Evolutionary conservation across 2,329 filamentous ascomycete genomes (phyloP).

Genomic region (Cryphonectria nitschkei): DNA sequence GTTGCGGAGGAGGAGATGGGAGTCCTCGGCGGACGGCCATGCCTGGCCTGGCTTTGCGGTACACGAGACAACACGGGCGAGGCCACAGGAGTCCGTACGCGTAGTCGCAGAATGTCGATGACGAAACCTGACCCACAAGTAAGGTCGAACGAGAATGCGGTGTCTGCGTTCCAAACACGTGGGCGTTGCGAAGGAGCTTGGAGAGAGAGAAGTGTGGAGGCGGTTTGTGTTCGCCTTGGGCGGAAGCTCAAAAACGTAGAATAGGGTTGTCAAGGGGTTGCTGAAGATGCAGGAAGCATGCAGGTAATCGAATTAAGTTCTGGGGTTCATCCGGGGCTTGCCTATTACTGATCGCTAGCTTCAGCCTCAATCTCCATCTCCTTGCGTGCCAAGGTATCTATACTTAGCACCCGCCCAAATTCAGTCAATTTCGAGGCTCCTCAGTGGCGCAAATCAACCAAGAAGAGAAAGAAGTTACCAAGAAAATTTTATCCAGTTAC

Average conservation of each 20-base stretch:
- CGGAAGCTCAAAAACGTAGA: not conserved
- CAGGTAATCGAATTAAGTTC: constrained; percentile 4
- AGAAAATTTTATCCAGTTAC: not conserved
- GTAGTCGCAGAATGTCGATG: constrained; percentile 5
- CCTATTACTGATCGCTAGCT: constrained; percentile 9
- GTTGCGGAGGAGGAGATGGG: constrained; percentile 13
- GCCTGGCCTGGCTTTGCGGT: constrained; percentile 12
- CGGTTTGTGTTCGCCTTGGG: not conserved
- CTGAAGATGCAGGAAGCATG: constrained; percentile 9
- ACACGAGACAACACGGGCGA: constrained; percentile 12
- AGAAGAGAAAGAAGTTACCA: not conserved
- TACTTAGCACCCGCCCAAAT: not conserved
- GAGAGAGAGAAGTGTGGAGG: not conserved
- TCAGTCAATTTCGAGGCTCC: not conserved
- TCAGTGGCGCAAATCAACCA: not conserved
- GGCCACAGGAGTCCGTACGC: constrained; percentile 14
- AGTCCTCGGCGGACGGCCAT: constrained; percentile 28
- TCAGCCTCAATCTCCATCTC: constrained; percentile 5
- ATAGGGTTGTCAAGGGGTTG: not conserved
- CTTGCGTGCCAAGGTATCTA: not conserved
- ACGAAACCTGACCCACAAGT: constrained; percentile 5
- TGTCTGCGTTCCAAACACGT: not conserved
- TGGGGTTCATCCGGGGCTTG: not conserved
- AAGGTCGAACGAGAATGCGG: not conserved
- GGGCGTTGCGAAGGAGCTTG: not conserved